Evolutionary conservation across 1,284 basidiomycete species (phyloP).

Genomic region (Pyrrhoderma noxium): DNA sequence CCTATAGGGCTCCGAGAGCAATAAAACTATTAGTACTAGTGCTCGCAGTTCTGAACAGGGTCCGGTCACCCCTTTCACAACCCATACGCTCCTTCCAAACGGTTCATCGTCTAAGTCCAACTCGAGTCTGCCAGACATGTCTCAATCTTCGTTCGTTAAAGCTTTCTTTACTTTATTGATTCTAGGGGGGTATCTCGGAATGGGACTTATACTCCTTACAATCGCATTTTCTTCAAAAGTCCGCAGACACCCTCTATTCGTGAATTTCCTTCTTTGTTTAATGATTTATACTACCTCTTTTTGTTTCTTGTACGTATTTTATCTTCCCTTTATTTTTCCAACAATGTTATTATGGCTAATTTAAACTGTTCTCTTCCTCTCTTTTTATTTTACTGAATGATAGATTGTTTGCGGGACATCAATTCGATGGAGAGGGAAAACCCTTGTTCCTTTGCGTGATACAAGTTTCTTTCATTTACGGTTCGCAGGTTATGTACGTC

Average conservation of each 20-base stretch:
- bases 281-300: slow-evolving; percentile 7
- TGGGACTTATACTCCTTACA: neutral
- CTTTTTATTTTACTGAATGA: neutral
- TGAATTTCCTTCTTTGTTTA: slow-evolving; percentile 3
- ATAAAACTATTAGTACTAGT: no score
- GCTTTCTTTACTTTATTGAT: slow-evolving; percentile 3
- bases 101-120: neutral
- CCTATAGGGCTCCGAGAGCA: no score
- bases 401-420: slow-evolving; percentile 4
- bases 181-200: neutral
- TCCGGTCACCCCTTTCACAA: no score
- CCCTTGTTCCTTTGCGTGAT: neutral
- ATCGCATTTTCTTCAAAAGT: neutral
- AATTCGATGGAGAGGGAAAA: slow-evolving; percentile 4
- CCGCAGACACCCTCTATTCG: neutral
- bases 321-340: no score
- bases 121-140: neutral
- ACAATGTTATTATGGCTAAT: neutral
- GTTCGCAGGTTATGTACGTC: slow-evolving; percentile 1
- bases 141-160: neutral
- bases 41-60: no score
- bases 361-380: neutral
- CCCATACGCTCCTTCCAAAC: neutral
- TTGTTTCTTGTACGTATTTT: slow-evolving; percentile 6
- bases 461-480: slow-evolving; percentile 1